phyloP scores from a whole-genome alignment of 805 yeast species.

The Ogataea paraovalis region DNA sequence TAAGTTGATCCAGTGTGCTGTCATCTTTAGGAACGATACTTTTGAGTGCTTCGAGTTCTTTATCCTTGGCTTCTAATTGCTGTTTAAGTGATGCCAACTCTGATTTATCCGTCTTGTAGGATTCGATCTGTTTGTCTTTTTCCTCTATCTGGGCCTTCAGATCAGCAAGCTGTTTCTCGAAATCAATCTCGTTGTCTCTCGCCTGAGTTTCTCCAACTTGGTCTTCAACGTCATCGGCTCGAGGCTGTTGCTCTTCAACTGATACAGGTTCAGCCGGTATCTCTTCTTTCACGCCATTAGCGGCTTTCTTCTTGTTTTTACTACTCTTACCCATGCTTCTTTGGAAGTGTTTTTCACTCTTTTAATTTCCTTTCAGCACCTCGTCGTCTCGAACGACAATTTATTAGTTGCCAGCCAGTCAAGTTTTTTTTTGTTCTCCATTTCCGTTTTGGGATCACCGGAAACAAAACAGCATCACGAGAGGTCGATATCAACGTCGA shows the following conservation, averaged over 20 bases:
- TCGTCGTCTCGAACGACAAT: too few species aligned
- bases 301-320: constrained; percentile 2
- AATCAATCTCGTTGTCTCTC: not conserved
- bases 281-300: not conserved
- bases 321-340: constrained; percentile 2
- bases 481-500: too few species aligned
- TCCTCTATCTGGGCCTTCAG: not conserved
- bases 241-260: not conserved
- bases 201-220: not conserved
- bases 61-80: not conserved
- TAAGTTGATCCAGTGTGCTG: constrained; percentile 14
- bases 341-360: too few species aligned
- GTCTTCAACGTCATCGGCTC: not conserved
- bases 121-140: not conserved
- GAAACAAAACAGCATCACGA: too few species aligned
- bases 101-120: not conserved
- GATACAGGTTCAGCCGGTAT: not conserved
- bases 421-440: too few species aligned
- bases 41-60: not conserved
- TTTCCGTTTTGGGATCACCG: too few species aligned
- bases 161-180: not conserved
- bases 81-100: not conserved
- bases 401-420: too few species aligned
- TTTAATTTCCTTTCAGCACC: too few species aligned
- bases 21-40: not conserved